Base-by-base conservation (phyloP, 1,284 basidiomycete genomes). In the Ceratobasidium sp. region DNA sequence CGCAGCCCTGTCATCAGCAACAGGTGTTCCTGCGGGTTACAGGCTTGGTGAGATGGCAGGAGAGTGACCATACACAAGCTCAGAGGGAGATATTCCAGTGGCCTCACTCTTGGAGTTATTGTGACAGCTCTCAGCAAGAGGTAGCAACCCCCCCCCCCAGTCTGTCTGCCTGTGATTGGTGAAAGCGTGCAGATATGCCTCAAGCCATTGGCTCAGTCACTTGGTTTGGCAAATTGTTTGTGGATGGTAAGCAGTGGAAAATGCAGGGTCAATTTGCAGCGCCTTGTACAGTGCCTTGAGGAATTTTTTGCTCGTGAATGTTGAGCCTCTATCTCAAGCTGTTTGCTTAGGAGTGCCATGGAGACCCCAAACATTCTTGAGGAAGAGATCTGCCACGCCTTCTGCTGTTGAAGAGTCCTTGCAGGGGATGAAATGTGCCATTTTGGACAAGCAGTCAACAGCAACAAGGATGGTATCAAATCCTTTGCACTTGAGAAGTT, bases 71-170 rank as follows among this genome's bases (percentile, higher is more conserved):
- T 49, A 25, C 6, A 60, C 34, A 8, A 55, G 31, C 20, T 53
- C 45, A 32, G 64, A 69, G 13, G 69, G 56, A 5, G 47, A 38
- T 27, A 38, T 40, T 12, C 69, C 49, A 5, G 57, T 69, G 8
- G 49, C 34, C 1, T 17, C 13, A 22, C 32, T 20, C 25, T 32
- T 38, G 8, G 45, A n/a, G 43, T 77, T 77, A 71, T 79, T 79
- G 71, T 76, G 76, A 1, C 71, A 70, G 62, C 78, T 79, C 49
- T 76, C 75, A 0, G 77, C 77, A 2, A 75, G 6, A 0, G 76
- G 73, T 0, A 79, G 73, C n/a, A 47, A 47, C 22, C 73, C 70
- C 2, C 54, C 53, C 1, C 17, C 57, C 70, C 67, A 71, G 32
- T 71, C 67, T 13, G 25, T 53, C 35, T 62, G 68, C 31, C 49